Base-by-base conservation (phyloP, 768 basidiomycete species). In the Porphyrellus cyaneotinctus region DNA sequence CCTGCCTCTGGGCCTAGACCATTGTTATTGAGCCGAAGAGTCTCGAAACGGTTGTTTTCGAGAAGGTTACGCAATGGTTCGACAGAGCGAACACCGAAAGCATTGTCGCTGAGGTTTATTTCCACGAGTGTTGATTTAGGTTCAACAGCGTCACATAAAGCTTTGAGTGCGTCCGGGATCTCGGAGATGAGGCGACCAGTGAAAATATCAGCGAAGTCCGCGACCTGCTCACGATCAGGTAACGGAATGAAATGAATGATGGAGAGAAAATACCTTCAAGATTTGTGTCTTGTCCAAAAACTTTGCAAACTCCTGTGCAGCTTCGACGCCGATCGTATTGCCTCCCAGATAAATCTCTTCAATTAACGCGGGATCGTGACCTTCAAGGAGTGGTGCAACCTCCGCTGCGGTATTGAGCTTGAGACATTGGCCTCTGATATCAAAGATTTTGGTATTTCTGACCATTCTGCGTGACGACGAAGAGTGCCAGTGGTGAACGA, bases 141-240 rank as follows among this genome's bases (percentile, higher is more conserved):
- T 62, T 83, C 83, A 55, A 99, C 82, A 13, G 94, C 84, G 62
- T 91, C 83, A 68, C 95, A 97, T 59, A 99, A 81, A 32, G 90
- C 87, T 33, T 84, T 79, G 42, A 99, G 84, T 15, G 97, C 92
- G 52, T 74, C 79, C 6, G 95, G 97, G 66, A 99, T 98, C 70
- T 99, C 95, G 55, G 83, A 78, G 74, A 97, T 97, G 64, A 97
- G 80, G 58, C 95, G 90, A 49, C 95, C 91, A 3, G 95, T 97
- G 74, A 99, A 99, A 72, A 99, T 95, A 73, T 97, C 95, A 28
- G 92, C 88, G 58, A 97, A 90, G 75, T 98, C 87, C 60, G 95
- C 95, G 53, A 95, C 75, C 97, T 98, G 23, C n/a, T 46, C 37
- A 49, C 31, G 26, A 39, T 59, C 47, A 56, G 49, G 28, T 39